Evolutionary conservation across 1,284 basidiomycete species (phyloP).

Genomic region (Cryptococcus sp.): DNA sequence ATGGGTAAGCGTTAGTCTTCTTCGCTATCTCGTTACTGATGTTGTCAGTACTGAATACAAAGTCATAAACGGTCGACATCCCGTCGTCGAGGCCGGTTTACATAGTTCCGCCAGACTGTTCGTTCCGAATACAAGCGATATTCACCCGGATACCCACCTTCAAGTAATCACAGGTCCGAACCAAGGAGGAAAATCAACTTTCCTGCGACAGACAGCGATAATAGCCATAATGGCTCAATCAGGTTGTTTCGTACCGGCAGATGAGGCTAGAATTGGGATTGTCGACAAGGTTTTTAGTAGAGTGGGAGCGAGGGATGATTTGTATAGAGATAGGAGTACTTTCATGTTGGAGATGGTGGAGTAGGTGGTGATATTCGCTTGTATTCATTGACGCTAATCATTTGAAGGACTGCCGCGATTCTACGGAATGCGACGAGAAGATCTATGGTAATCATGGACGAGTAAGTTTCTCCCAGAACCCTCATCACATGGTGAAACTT

Average conservation of each 20-base stretch:
- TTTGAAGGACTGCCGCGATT: conserved; percentile 49
- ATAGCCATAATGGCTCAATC: conserved; percentile 87
- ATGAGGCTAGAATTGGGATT: conserved; percentile 69
- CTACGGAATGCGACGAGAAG: conserved; percentile 71
- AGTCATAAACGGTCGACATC: conserved; percentile 79
- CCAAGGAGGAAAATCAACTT: conserved; percentile 90
- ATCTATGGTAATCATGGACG: conserved; percentile 93
- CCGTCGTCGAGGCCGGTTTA: conserved; percentile 85
- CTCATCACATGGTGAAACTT: not conserved
- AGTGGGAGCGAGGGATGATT: conserved; percentile 92
- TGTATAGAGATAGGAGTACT: conserved; percentile 86
- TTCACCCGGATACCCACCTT: conserved; percentile 60
- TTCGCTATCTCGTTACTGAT: too few species aligned
- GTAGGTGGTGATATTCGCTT: conserved; percentile 17
- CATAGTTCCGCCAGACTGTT: conserved; percentile 69
- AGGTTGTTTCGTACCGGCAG: conserved; percentile 89
- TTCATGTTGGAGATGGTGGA: conserved; percentile 60
- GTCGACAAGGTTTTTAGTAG: conserved; percentile 89
- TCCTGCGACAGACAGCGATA: conserved; percentile 85
- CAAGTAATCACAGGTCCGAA: conserved; percentile 90
- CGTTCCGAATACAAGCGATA: conserved; percentile 71
- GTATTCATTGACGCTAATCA: not conserved
- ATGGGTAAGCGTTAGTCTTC: too few species aligned
- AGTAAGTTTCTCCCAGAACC: conserved; percentile 44
- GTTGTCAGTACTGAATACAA: conserved; percentile 58